These are phyloP conservation scores for Venturia asperata DNA, from an alignment of 2,329 filamentous ascomycete genomes.

Conservation along the genomic window DNA sequence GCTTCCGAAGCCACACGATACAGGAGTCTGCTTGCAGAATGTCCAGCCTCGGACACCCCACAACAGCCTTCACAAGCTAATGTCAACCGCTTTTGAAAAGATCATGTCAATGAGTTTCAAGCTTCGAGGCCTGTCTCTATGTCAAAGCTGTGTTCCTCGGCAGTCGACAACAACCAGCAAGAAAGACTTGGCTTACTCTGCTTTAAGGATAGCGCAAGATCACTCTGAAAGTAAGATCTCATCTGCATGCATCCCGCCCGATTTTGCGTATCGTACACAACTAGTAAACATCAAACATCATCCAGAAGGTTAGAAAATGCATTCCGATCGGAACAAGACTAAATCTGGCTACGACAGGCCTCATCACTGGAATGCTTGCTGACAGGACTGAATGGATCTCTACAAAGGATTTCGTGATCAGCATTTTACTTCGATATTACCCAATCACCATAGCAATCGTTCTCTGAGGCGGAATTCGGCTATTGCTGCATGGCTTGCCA, in stretches of 20 bases:
- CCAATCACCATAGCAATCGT: constrained; percentile 3
- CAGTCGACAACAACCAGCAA: not conserved
- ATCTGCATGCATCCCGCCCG: not conserved
- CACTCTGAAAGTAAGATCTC: not conserved
- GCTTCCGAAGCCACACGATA: not conserved
- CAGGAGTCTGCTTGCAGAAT: constrained; percentile 1
- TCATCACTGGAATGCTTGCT: constrained; percentile 4
- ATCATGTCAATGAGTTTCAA: not conserved
- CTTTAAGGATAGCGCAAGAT: not conserved
- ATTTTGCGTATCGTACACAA: not conserved
- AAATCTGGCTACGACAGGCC: not conserved
- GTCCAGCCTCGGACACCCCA: not conserved
- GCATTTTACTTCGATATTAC: not conserved
- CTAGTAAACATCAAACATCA: not conserved
- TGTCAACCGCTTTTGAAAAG: not conserved
- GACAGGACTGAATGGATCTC: not conserved
- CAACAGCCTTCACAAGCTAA: not conserved
- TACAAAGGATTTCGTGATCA: constrained; percentile 6
- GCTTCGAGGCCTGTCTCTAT: not conserved
- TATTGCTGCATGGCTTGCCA: not conserved
- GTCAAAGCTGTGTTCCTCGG: not conserved
- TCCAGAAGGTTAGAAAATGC: not conserved
- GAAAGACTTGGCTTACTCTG: not conserved
- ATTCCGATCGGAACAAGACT: not conserved
- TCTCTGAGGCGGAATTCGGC: not conserved